Conservation (phyloP, 2,329 filamentous ascomycete genomes). For the Pseudocercospora eumusae region DNA sequence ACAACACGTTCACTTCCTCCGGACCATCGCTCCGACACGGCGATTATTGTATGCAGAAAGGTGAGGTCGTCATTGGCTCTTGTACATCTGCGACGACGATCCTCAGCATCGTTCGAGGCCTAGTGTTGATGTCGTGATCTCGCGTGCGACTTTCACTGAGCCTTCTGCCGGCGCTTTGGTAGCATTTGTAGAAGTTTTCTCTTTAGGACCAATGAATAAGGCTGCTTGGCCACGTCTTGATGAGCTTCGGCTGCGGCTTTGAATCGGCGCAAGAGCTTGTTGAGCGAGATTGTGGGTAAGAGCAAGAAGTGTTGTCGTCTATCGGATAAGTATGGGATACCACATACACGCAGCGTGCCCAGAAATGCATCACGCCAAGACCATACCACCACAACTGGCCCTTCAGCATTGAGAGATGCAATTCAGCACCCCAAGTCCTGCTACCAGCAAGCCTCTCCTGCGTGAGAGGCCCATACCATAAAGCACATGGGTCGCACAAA, state of each 20-base stretch:
- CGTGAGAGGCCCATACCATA: neutral
- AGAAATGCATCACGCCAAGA: constrained; percentile 7
- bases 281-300: neutral
- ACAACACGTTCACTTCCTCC: neutral
- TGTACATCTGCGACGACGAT: constrained; percentile 8
- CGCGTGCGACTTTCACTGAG: constrained; percentile 5
- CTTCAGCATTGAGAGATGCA: constrained; percentile 20
- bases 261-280: neutral
- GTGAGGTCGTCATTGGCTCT: constrained; percentile 12
- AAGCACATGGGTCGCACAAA: neutral
- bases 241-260: constrained; percentile 6
- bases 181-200: neutral
- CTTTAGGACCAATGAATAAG: neutral
- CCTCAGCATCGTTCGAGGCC: neutral
- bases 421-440: neutral
- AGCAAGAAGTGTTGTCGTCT: neutral
- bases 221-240: constrained; percentile 6
- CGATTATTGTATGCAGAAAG: neutral
- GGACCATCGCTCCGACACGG: constrained; percentile 6
- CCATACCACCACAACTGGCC: constrained; percentile 28
- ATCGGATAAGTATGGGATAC: no score
- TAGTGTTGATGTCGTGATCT: constrained; percentile 15
- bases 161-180: neutral
- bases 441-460: neutral
- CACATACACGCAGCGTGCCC: neutral